Conservation (phyloP, 257 asterid genomes). For the Vinca minor region DNA sequence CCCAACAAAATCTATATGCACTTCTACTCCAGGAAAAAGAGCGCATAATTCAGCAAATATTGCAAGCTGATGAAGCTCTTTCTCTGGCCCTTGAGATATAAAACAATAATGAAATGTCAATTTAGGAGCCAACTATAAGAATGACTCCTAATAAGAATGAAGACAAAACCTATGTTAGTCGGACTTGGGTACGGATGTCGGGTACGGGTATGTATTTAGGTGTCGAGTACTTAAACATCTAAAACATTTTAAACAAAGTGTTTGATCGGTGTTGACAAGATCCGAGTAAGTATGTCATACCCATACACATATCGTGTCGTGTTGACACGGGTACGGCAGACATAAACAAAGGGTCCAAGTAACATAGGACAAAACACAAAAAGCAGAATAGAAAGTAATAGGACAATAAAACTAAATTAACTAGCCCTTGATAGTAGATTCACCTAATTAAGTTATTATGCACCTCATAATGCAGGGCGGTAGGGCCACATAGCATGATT, state of each 20-base stretch:
- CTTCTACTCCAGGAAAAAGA: constrained; percentile 59
- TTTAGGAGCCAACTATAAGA: constrained; percentile 10
- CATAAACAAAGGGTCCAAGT: too few species aligned
- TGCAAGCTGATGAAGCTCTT: constrained; percentile 70
- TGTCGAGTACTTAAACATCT: too few species aligned
- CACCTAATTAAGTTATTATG: not conserved
- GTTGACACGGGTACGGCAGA: too few species aligned
- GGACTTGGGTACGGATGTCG: too few species aligned
- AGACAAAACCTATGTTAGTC: too few species aligned
- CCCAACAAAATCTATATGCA: constrained; percentile 72
- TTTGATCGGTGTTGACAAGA: too few species aligned
- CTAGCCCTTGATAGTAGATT: not conserved
- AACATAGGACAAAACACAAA: not conserved
- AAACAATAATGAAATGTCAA: constrained; percentile 15
- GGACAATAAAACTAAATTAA: not conserved
- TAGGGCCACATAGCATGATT: not conserved
- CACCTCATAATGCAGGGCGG: not conserved
- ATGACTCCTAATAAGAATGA: too few species aligned
- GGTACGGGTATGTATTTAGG: too few species aligned
- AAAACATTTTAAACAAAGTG: too few species aligned
- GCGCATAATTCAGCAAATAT: constrained; percentile 71
- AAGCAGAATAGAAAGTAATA: not conserved
- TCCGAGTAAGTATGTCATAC: too few species aligned
- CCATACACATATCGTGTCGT: too few species aligned
- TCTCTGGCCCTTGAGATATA: constrained; percentile 67